Evolutionary conservation across 2,329 filamentous ascomycete genomes (phyloP).

Genomic region (Fusarium tjaetaba): DNA sequence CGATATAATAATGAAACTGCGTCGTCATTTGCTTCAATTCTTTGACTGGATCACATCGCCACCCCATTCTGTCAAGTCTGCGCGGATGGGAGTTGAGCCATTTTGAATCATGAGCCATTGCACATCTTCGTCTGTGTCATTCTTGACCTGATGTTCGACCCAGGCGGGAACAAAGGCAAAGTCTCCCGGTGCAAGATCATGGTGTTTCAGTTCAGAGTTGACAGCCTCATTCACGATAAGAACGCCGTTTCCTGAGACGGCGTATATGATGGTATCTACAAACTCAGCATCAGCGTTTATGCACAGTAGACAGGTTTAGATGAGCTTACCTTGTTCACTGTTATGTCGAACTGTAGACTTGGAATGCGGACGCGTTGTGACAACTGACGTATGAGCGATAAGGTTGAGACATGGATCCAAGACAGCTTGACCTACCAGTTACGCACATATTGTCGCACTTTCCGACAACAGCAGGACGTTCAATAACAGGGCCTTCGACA

Average conservation of each 20-base stretch:
- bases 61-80: conserved; percentile 71
- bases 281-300: conserved; percentile 12
- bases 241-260: conserved; percentile 67
- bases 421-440: conserved; percentile 59
- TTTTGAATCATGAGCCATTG: conserved; percentile 74
- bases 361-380: conserved; percentile 71
- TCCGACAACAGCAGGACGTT: conserved; percentile 67
- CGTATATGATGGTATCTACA: conserved; percentile 74
- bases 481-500: conserved; percentile 46
- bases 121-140: conserved; percentile 69
- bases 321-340: conserved; percentile 68
- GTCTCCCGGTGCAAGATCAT: conserved; percentile 70
- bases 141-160: conserved; percentile 76
- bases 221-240: conserved; percentile 68
- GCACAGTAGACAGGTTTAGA: neutral
- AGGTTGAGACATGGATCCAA: neutral
- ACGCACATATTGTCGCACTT: conserved; percentile 74
- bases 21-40: conserved; percentile 11
- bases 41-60: conserved; percentile 52
- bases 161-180: conserved; percentile 76
- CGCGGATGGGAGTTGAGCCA: conserved; percentile 68
- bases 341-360: conserved; percentile 74
- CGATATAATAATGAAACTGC: neutral
- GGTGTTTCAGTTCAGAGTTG: conserved; percentile 60
- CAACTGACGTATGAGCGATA: conserved; percentile 53